Conservation (phyloP, 2,329 filamentous ascomycete species). For the Magnaporthiopsis incrustans region DNA sequence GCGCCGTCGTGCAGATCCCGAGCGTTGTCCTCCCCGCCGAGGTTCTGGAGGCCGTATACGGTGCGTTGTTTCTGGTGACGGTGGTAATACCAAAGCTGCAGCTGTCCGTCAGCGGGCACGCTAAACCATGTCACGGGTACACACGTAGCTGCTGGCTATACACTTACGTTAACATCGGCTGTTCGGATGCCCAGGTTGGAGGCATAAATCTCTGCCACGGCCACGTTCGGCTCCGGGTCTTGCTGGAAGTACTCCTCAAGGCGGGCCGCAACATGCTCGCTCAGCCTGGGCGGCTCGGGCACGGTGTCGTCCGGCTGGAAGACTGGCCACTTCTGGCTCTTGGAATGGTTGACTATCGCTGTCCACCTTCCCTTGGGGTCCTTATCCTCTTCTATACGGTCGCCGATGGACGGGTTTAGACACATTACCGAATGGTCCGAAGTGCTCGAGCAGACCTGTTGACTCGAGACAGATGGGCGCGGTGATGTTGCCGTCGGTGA, state of each 20-base stretch:
- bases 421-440: constrained; percentile 8
- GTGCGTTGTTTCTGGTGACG: constrained; percentile 41
- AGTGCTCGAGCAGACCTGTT: neutral
- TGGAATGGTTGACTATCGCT: constrained; percentile 37
- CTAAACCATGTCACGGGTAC: no score
- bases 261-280: constrained; percentile 39
- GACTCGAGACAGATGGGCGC: neutral
- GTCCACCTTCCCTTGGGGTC: constrained; percentile 18
- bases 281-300: constrained; percentile 36
- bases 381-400: constrained; percentile 19
- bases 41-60: constrained; percentile 32
- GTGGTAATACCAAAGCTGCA: constrained; percentile 41
- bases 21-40: no score
- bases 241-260: constrained; percentile 45
- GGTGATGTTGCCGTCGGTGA: no score
- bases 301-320: constrained; percentile 26
- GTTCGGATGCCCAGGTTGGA: constrained; percentile 46
- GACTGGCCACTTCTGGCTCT: constrained; percentile 29
- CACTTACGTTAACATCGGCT: constrained; percentile 38
- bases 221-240: constrained; percentile 39
- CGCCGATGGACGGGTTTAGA: constrained; percentile 5
- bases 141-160: neutral
- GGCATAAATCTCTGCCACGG: constrained; percentile 43
- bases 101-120: neutral
- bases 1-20: constrained; percentile 21